These are phyloP conservation scores for Reticulascus tulasneorum DNA, from an alignment of 2,329 filamentous ascomycete genomes.

Conservation along the genomic window DNA sequence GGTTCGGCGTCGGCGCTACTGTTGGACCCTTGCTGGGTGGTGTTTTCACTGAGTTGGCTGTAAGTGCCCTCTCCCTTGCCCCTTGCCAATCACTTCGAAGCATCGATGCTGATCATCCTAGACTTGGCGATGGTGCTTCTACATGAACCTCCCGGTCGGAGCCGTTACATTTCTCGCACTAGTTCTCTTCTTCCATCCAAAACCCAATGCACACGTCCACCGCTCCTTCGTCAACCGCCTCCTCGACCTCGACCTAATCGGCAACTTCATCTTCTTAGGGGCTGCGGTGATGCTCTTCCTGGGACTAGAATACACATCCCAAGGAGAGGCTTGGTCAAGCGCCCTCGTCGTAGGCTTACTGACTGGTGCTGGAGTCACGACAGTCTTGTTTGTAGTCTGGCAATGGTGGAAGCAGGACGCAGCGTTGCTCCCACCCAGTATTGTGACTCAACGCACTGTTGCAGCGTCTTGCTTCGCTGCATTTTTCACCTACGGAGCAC, in stretches of 20 bases:
- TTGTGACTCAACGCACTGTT: constrained; percentile 39
- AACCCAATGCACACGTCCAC: constrained; percentile 19
- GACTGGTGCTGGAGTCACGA: constrained; percentile 18
- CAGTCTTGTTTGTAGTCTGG: constrained; percentile 34
- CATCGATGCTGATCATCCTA: constrained; percentile 14
- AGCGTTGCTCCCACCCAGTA: constrained; percentile 39
- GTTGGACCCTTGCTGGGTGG: constrained; percentile 31
- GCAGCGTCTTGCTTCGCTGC: constrained; percentile 32
- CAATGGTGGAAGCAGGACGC: constrained; percentile 37
- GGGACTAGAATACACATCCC: constrained; percentile 43
- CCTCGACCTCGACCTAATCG: constrained; percentile 30
- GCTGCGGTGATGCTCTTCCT: constrained; percentile 42
- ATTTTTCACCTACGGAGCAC: constrained; percentile 36
- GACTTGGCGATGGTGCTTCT: constrained; percentile 16
- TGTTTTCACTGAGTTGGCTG: constrained; percentile 29
- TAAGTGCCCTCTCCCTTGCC: no score
- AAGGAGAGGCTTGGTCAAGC: constrained; percentile 38
- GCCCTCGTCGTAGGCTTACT: constrained; percentile 38
- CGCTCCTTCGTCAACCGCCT: constrained; percentile 19
- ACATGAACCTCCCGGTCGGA: constrained; percentile 21
- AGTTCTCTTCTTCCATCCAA: constrained; percentile 20
- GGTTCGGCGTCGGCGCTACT: constrained; percentile 30
- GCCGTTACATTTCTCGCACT: constrained; percentile 23
- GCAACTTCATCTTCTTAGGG: constrained; percentile 39
- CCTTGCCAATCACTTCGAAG: no score